A percentile compares a stretch with the other conserved stretches of the same genome.
Conservation (phyloP, 2,329 filamentous ascomycete species). For the Trichoderma harzianum region DNA sequence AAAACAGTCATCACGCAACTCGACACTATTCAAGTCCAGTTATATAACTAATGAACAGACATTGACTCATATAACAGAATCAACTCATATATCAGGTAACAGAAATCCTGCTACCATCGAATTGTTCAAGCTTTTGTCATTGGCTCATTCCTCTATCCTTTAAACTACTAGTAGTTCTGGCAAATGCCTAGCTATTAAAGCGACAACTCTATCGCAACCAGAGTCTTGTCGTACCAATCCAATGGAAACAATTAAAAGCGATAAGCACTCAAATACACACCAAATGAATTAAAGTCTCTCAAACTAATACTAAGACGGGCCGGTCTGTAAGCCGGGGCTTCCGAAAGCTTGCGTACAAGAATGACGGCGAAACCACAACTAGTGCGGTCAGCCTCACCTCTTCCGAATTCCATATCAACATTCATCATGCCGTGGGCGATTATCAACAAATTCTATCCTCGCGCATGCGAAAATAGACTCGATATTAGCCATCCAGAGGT, state of each 20-base stretch:
- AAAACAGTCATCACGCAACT: background rate
- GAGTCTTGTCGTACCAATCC: background rate
- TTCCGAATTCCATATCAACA: background rate
- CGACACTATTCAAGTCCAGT: background rate
- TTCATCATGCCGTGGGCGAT: background rate
- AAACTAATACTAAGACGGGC: background rate
- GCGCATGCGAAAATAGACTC: slow-evolving; percentile 17
- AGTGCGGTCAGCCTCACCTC: background rate
- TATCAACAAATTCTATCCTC: slow-evolving; percentile 21
- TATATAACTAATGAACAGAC: background rate
- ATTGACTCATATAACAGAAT: background rate
- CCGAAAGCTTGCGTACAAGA: background rate
- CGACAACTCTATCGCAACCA: background rate
- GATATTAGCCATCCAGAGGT: slow-evolving; percentile 14
- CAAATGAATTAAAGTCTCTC: background rate
- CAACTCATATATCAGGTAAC: background rate
- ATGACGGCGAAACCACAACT: background rate
- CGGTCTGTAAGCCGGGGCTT: background rate
- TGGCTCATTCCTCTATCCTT: background rate
- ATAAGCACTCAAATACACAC: background rate
- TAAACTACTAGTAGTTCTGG: background rate
- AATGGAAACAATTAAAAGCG: background rate
- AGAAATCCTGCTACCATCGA: background rate
- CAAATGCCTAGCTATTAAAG: background rate
- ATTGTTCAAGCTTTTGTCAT: rapidly evolving